Evolutionary conservation across 2,329 filamentous ascomycete species (phyloP).

Genomic region (Fusarium sp.): DNA sequence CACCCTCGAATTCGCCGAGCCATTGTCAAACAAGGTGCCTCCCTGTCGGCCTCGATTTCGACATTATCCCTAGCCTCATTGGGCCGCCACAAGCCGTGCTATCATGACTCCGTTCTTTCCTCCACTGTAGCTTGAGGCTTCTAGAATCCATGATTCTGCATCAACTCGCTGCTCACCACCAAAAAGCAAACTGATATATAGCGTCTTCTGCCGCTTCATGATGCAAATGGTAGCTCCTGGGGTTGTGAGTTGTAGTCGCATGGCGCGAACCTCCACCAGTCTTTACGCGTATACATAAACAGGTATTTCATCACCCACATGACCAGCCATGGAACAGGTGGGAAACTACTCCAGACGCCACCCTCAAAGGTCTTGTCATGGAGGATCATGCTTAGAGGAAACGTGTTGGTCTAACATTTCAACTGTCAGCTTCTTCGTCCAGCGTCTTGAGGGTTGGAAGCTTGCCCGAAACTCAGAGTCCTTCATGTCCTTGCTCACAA

Average conservation of each 20-base stretch:
- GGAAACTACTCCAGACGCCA: slow-evolving; percentile 42
- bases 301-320: slow-evolving; percentile 48
- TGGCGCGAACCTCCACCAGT: slow-evolving; percentile 52
- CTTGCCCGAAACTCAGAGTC: slow-evolving; percentile 28
- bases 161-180: background rate
- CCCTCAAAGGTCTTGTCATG: slow-evolving; percentile 45
- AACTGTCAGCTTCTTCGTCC: background rate
- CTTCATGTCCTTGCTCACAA: slow-evolving; percentile 30
- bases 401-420: slow-evolving; percentile 28
- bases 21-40: background rate
- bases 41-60: background rate
- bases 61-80: background rate
- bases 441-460: background rate
- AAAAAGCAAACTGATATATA: background rate
- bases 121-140: background rate
- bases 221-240: slow-evolving; percentile 51
- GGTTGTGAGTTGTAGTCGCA: slow-evolving; percentile 47
- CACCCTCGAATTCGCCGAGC: background rate
- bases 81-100: background rate
- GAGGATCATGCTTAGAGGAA: slow-evolving; percentile 41
- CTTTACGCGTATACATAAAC: slow-evolving; percentile 49
- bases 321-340: slow-evolving; percentile 44
- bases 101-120: background rate
- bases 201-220: background rate
- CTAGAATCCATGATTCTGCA: slow-evolving; percentile 2